Base-by-base conservation (phyloP, 768 basidiomycete species). In the Boletellus sp. region DNA sequence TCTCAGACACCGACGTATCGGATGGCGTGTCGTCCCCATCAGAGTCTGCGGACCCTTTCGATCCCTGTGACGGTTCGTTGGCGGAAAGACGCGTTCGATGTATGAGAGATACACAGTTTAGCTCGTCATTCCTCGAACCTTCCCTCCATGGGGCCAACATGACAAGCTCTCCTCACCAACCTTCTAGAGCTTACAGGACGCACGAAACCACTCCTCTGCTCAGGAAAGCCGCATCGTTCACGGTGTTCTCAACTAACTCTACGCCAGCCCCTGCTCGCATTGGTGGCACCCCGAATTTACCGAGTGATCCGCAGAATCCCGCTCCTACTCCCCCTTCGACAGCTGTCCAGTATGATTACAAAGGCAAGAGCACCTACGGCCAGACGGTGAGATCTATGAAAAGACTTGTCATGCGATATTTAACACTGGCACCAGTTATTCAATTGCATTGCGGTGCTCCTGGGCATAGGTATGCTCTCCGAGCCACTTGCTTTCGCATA, bases 401-500 rank as follows among this genome's bases (percentile, higher is more conserved):
- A 26, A 33, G 10, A 23, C 13, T 12, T 1, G 19, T 41, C 19
- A 28, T 12, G 22, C 20, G 10, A 49, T 38, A n/a, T 44, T 55
- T 4, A 57, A 38, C 2, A 50, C 34, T 31, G 46, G 34, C 22
- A 34, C 32, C 50, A 91, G 91, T 69, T 95, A n/a, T 93, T 93
- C 69, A 94, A 94, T 59, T 85, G 85, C 10, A 87, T 85, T 28
- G 90, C 90, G 13, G 87, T 94, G 31, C 72, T 95, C 11, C 74
- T 93, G 17, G 93, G 93, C 6, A 85, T 94, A 54, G 93, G 93
- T 4, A 85, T 95, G 76, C 76, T 94, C 16, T 90, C 90, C 12
- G 85, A 91, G 63, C 91, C 93, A 0, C 74, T 96, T 22, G 94
- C 94, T 0, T 95, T 96, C 60, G 83, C 93, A 1, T 91, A 90